Evolutionary conservation across 2,329 filamentous ascomycete species (phyloP).

Genomic region (Arthrobotrys entomopaga): DNA sequence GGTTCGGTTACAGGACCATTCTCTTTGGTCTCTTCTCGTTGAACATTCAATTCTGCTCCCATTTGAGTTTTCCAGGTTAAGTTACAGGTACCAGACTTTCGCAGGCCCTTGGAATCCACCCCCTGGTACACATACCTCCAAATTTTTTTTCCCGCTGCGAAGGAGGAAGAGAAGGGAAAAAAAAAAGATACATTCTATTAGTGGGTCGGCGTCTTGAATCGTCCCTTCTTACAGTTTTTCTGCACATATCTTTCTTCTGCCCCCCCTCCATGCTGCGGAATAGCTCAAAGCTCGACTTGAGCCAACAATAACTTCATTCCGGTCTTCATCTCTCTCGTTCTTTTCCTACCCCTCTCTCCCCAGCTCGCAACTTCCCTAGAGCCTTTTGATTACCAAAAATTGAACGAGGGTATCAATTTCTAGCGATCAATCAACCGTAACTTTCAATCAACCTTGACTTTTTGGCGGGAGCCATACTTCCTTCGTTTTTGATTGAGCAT

Average conservation of each 20-base stretch:
- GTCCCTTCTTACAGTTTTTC: slow-evolving; percentile 13
- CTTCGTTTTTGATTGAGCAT: slow-evolving; percentile 39
- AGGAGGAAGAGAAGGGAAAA: no score
- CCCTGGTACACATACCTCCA: slow-evolving; percentile 53
- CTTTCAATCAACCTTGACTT: slow-evolving; percentile 43
- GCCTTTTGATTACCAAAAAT: slow-evolving; percentile 12
- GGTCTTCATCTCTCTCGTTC: slow-evolving; percentile 34
- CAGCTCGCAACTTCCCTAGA: slow-evolving; percentile 4
- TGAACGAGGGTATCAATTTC: no score
- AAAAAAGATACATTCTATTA: no score
- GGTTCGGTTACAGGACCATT: slow-evolving; percentile 47
- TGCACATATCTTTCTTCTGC: slow-evolving; percentile 22
- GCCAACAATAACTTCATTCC: slow-evolving; percentile 51
- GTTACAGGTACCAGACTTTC: slow-evolving; percentile 52
- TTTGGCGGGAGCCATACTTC: slow-evolving; percentile 34
- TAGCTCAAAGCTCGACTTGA: slow-evolving; percentile 45
- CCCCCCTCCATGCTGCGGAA: slow-evolving; percentile 37
- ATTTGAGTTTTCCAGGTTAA: slow-evolving; percentile 45
- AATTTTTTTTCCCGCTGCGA: slow-evolving; percentile 26
- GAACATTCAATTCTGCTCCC: slow-evolving; percentile 27
- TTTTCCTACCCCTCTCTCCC: slow-evolving; percentile 23
- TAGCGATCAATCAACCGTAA: slow-evolving; percentile 27
- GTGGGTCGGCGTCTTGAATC: background rate
- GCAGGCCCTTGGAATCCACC: slow-evolving; percentile 38
- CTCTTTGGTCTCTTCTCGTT: slow-evolving; percentile 28